Percentiles rank a stretch among this genome's conserved stretches.
Evolutionary conservation across 2,329 filamentous ascomycete species (phyloP).

Genomic region (Beauveria sp.): DNA sequence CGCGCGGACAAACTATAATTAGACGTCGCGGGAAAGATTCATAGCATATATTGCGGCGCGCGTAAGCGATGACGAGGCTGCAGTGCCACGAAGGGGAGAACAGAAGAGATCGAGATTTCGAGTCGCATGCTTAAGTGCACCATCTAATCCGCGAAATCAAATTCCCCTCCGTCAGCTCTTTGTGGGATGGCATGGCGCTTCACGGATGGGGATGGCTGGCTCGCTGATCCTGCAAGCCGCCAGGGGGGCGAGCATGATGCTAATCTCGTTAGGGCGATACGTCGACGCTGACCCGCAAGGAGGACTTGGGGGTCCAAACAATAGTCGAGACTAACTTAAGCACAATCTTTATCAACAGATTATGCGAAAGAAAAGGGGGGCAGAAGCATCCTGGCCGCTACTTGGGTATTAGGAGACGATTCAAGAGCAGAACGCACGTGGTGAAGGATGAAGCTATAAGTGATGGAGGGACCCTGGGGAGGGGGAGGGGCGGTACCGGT

Average conservation of each 20-base stretch:
- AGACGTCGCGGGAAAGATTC: background rate
- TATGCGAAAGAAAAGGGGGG: background rate
- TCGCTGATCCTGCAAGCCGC: background rate
- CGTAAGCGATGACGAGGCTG: background rate
- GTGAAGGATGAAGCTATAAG: background rate
- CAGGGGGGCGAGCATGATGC: conserved; percentile 3
- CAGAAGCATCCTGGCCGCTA: background rate
- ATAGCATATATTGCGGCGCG: background rate
- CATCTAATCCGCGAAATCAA: background rate
- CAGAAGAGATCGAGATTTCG: background rate
- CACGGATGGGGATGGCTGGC: background rate
- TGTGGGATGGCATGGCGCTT: background rate
- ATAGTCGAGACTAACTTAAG: background rate
- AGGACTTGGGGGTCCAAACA: background rate
- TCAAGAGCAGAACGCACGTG: background rate
- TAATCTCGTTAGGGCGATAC: background rate
- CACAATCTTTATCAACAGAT: background rate
- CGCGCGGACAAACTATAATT: background rate
- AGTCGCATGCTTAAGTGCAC: background rate
- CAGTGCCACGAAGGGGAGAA: background rate
- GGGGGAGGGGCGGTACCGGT: background rate
- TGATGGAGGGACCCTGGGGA: background rate
- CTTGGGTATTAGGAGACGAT: background rate
- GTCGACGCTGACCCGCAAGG: background rate
- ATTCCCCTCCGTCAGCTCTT: background rate